Conservation (phyloP, 257 asterid genomes). For the Jaltomata sinuosa region DNA sequence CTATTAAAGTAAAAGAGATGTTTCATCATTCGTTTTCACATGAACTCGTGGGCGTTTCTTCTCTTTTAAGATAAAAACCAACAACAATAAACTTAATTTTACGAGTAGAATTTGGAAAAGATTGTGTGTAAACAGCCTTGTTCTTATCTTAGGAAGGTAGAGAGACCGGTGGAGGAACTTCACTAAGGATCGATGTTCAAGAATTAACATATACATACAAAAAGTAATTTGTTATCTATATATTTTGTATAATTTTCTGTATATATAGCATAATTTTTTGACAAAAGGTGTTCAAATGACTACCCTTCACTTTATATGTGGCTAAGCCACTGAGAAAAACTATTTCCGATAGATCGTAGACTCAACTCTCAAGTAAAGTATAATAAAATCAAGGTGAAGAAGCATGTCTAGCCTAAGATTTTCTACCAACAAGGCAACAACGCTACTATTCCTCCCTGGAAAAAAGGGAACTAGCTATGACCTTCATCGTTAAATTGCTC, state of each 20-base stretch:
- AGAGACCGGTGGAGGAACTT: too few relatives aligned
- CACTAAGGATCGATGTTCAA: too few relatives aligned
- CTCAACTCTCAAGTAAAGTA: neutral
- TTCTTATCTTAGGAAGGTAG: neutral
- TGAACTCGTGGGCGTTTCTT: neutral
- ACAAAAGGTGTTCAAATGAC: too few relatives aligned
- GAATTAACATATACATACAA: too few relatives aligned
- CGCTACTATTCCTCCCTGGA: neutral
- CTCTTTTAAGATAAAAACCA: too few relatives aligned
- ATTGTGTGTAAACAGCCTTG: neutral
- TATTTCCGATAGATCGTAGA: neutral
- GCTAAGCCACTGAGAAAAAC: too few relatives aligned
- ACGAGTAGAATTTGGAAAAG: neutral
- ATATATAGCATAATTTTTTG: too few relatives aligned
- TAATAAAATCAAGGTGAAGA: neutral
- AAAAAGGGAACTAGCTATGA: neutral
- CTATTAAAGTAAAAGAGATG: neutral
- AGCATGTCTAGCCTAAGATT: neutral
- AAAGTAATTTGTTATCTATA: too few relatives aligned
- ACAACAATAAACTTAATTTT: neutral
- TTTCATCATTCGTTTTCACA: neutral
- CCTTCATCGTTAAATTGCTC: too few relatives aligned
- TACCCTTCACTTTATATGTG: too few relatives aligned
- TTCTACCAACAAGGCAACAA: neutral
- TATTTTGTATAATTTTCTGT: too few relatives aligned